Evolutionary conservation across 257 asterid species (phyloP), one percentile per base, ranked within the genome.

Genomic region (Nicotiana benthamiana): DNA sequence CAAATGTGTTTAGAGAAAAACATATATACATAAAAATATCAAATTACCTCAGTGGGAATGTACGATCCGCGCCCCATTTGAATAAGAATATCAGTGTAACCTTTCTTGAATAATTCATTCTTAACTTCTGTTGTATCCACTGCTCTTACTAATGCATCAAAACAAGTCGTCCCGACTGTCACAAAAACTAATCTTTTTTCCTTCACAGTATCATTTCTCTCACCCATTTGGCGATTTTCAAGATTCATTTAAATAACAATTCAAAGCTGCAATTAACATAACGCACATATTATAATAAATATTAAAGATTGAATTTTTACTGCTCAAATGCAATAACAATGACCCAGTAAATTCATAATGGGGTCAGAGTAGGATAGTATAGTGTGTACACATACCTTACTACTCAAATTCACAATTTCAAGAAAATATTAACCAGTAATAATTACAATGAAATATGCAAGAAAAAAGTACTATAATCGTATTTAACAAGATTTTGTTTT

Each of bases 31-130:
- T 11, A 76, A 4, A 28, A 34, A 10, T 18, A 12, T n/a, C 67
- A 46, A 13, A 82, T 85, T 87, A 96, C 98, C 97, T 88, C 92
- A 0, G 89, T 64, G 20, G 97, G 98, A 60, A 86, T 83, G 87
- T 89, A 92, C 11, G 95, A 83, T 16, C 99, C 99, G 22, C 99
- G 97, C 0, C 99, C 99, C 93, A 94, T 92, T 82, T 96, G 99
- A 88, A 96, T 90, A 80, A 90, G 82, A 53, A 96, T 94, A 63
- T 91, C 87, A 1, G 97, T 89, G 64, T 96, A 96, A 20, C 97
- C 98, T 79, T 87, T 92, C 65, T 75, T 83, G 82, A 72, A 87
- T 83, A 96, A 74, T 79, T 90, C 93, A 79, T 90, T 90, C 83
- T 75, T 90, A 66, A 94, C 97, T 83, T 94, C 91, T 32, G 9